Percentiles rank a stretch among this genome's conserved stretches.
These are phyloP conservation scores for Eragrostis nindensis DNA, from an alignment of 176 grass and related monocot species.

Conservation along the genomic window DNA sequence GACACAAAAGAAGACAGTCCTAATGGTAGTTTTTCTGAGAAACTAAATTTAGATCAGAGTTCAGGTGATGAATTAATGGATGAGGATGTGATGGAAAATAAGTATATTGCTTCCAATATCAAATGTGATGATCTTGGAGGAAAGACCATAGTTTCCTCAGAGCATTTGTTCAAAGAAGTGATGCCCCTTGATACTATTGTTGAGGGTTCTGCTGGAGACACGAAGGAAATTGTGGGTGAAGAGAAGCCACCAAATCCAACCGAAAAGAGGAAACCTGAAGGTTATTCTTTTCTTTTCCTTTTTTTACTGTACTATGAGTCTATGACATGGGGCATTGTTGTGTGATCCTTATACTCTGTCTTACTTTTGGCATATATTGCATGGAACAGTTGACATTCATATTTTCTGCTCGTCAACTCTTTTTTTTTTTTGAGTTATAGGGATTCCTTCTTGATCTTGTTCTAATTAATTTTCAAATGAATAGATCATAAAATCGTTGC, in stretches of 20 bases:
- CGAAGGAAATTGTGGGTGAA: conserved; percentile 46
- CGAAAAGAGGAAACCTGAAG: conserved; percentile 86
- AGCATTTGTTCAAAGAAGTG: conserved; percentile 44
- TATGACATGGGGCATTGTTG: neutral
- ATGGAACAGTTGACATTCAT: conserved; percentile 3
- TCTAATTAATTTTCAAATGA: conserved; percentile 38
- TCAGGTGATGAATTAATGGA: conserved; percentile 77
- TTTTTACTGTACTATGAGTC: neutral
- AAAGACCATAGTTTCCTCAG: conserved; percentile 34
- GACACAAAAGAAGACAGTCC: conserved; percentile 52
- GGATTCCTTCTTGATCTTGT: neutral
- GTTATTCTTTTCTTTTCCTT: conserved; percentile 41
- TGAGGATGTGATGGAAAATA: conserved; percentile 67
- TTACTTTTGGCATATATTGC: conserved; percentile 14
- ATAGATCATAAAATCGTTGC: conserved; percentile 45
- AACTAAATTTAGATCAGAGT: conserved; percentile 73
- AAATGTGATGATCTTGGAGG: conserved; percentile 35
- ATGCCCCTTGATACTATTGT: conserved; percentile 26
- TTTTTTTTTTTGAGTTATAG: neutral
- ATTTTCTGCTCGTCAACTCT: neutral
- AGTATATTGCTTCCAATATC: conserved; percentile 45
- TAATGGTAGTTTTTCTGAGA: conserved; percentile 55
- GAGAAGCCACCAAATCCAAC: conserved; percentile 38
- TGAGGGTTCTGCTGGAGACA: conserved; percentile 27
- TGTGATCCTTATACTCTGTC: neutral